Evolutionary conservation across 176 grass and related monocot genomes (phyloP).

Genomic region (sorghum (Sorghum bicolor)): DNA sequence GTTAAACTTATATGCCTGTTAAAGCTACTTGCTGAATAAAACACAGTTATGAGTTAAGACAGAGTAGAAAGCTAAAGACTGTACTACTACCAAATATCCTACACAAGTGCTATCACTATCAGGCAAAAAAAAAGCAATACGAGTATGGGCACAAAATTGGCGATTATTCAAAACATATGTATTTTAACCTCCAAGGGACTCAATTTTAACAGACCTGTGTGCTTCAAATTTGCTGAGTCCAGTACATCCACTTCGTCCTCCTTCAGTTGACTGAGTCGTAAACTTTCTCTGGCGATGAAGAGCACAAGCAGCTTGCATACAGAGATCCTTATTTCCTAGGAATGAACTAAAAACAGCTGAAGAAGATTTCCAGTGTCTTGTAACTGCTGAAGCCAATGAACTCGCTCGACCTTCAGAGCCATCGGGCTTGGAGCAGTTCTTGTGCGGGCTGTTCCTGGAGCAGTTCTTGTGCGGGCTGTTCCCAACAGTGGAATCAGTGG

Average conservation of each 20-base stretch:
- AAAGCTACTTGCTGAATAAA: too few species aligned
- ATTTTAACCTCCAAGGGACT: constrained; percentile 8
- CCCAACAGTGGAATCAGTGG: not conserved
- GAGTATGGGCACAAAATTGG: not conserved
- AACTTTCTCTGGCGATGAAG: constrained; percentile 29
- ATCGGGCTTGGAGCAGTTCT: constrained; percentile 10
- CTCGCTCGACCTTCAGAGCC: not conserved
- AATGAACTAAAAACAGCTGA: not conserved
- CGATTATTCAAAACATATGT: not conserved
- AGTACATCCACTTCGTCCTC: not conserved
- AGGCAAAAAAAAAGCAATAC: not conserved
- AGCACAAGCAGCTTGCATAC: constrained; percentile 32
- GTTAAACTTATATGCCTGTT: too few species aligned
- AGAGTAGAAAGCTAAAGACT: not conserved
- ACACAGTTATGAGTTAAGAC: not conserved
- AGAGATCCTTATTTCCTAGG: not conserved
- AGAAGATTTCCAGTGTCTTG: constrained; percentile 4
- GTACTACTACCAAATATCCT: too few species aligned
- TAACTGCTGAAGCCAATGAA: not conserved
- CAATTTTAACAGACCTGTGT: constrained; percentile 14
- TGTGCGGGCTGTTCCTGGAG: too few species aligned
- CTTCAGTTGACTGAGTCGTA: not conserved
- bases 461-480: not conserved
- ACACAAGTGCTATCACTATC: too few species aligned
- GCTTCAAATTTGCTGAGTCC: not conserved